A percentile compares a stretch with the other conserved stretches of the same genome.
Conservation (phyloP, 148 eudicot genomes). For the Amaranthus cruentus region DNA sequence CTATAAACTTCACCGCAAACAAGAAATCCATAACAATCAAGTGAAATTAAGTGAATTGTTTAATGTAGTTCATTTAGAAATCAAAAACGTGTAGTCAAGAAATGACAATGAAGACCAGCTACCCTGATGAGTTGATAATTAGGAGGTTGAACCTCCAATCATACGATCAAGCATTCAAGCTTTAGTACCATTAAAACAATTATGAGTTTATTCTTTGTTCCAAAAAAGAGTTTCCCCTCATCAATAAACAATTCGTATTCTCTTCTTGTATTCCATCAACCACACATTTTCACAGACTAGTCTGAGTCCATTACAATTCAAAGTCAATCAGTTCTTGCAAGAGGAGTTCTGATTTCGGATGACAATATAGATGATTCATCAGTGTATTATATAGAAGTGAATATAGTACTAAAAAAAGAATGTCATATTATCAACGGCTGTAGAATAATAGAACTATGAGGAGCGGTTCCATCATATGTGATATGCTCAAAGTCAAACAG, state of each 20-base stretch:
- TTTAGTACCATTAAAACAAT: no score
- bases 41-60: neutral
- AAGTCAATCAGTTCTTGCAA: no score
- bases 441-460: neutral
- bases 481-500: conserved; percentile 9
- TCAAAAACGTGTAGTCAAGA: neutral
- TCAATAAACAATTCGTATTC: no score
- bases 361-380: neutral
- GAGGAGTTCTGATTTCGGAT: neutral
- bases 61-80: neutral
- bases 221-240: no score
- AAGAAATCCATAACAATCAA: neutral
- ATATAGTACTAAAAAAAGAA: conserved; percentile 10
- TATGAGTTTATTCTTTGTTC: no score
- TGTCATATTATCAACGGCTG: neutral
- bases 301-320: neutral
- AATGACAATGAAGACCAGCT: neutral
- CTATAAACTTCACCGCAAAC: neutral
- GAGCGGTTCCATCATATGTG: neutral
- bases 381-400: no score
- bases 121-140: neutral
- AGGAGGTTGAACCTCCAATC: no score
- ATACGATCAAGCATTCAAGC: no score
- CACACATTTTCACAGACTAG: neutral
- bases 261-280: neutral